Percentiles rank a stretch among this genome's conserved stretches.
Evolutionary conservation across 2,329 filamentous ascomycete species (phyloP).

Genomic region (Scytalidium lignicola): DNA sequence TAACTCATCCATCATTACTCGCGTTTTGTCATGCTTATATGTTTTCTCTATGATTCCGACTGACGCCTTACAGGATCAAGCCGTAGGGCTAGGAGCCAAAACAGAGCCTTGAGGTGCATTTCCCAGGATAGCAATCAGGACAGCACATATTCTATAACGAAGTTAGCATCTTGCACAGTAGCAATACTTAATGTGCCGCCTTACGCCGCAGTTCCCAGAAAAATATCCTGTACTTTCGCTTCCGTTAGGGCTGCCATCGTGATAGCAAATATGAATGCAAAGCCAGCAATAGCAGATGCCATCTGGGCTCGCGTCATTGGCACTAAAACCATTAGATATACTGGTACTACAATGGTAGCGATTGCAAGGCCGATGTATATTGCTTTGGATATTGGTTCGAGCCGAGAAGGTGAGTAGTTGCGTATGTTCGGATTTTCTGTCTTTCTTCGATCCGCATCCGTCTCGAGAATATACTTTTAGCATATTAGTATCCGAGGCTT

Average conservation of each 20-base stretch:
- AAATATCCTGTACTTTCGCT: constrained; percentile 8
- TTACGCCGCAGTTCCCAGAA: constrained; percentile 12
- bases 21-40: neutral
- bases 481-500: neutral
- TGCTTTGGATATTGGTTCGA: constrained; percentile 1
- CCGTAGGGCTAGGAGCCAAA: neutral
- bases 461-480: constrained; percentile 7
- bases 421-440: constrained; percentile 3
- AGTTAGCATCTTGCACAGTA: neutral
- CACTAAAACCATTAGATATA: constrained; percentile 13
- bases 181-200: neutral
- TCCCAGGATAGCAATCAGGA: constrained; percentile 3
- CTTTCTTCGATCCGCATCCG: constrained; percentile 4
- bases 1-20: neutral
- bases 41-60: neutral
- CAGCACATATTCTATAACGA: neutral
- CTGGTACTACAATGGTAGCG: constrained; percentile 13
- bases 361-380: constrained; percentile 5
- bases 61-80: neutral
- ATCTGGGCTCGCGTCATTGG: constrained; percentile 10
- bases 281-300: constrained; percentile 7
- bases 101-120: neutral
- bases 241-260: constrained; percentile 8
- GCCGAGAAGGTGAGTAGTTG: constrained; percentile 3
- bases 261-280: constrained; percentile 7